Conservation (phyloP, 306 rosid genomes). For the Vigna angularis region DNA sequence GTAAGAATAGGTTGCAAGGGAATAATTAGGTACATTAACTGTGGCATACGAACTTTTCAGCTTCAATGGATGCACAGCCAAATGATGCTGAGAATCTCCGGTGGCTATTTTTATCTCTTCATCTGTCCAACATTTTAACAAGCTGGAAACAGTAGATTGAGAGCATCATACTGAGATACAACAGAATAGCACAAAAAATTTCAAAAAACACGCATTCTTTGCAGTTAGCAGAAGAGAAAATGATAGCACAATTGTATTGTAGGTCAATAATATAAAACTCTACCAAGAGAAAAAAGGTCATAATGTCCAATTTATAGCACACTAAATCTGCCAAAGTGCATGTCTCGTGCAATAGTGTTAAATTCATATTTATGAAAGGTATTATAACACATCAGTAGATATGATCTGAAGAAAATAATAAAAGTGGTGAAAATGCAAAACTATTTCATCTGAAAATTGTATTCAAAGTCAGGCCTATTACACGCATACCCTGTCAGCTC, state of each 20-base stretch:
- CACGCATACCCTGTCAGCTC: constrained; percentile 28
- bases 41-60: constrained; percentile 81
- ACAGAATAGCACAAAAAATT: constrained; percentile 36
- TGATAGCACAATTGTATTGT: constrained; percentile 28
- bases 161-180: constrained; percentile 33
- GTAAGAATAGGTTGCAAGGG: constrained; percentile 30
- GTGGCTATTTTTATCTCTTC: constrained; percentile 78
- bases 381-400: constrained; percentile 7
- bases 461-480: constrained; percentile 15
- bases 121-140: constrained; percentile 66
- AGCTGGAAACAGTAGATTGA: constrained; percentile 54
- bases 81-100: constrained; percentile 61
- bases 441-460: constrained; percentile 10
- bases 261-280: constrained; percentile 23
- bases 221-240: constrained; percentile 1
- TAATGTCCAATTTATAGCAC: constrained; percentile 16
- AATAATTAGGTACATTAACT: constrained; percentile 56
- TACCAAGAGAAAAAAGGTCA: neutral
- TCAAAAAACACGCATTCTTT: constrained; percentile 8
- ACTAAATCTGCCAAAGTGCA: constrained; percentile 36
- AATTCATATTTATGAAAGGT: constrained; percentile 13
- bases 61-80: constrained; percentile 73
- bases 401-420: constrained; percentile 15
- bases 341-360: constrained; percentile 16
- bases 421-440: constrained; percentile 33